These are phyloP conservation scores for Russula griseocarnosa DNA, from an alignment of 768 basidiomycete species.

Conservation along the genomic window DNA sequence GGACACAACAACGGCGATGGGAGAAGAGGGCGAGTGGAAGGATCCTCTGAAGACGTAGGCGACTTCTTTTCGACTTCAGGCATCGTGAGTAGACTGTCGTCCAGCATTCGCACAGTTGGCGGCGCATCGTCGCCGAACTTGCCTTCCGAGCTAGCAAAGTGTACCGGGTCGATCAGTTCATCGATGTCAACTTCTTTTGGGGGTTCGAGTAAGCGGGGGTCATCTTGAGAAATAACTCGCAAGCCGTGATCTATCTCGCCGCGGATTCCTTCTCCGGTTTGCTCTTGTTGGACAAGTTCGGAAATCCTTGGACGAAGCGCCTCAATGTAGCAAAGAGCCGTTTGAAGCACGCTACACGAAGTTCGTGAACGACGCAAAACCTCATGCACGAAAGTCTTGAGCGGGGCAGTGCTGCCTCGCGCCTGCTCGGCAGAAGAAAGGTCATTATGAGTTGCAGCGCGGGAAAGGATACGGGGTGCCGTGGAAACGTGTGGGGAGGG, in stretches of 20 bases:
- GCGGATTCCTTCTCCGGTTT: conserved; percentile 41
- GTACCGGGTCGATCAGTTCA: conserved; percentile 19
- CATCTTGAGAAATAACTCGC: conserved; percentile 43
- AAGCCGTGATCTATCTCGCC: conserved; percentile 42
- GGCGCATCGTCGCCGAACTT: conserved; percentile 10
- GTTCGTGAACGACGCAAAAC: conserved; percentile 84
- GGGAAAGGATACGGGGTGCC: conserved; percentile 27
- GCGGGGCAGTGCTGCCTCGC: conserved; percentile 46
- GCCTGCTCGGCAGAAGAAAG: conserved; percentile 27
- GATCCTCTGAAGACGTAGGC: conserved; percentile 26
- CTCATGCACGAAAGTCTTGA: conserved; percentile 82
- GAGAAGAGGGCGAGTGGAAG: conserved; percentile 43
- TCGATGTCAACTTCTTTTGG: conserved; percentile 37
- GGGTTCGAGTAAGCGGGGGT: conserved; percentile 34
- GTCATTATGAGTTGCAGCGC: conserved; percentile 32
- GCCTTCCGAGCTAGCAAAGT: conserved; percentile 13
- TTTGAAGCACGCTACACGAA: conserved; percentile 77
- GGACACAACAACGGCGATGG: conserved; percentile 85
- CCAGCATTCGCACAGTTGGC: conserved; percentile 22
- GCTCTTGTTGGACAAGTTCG: conserved; percentile 53
- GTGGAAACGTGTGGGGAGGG: conserved; percentile 34
- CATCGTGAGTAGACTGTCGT: conserved; percentile 16
- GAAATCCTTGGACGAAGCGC: conserved; percentile 71
- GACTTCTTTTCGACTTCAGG: conserved; percentile 26
- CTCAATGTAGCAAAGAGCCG: conserved; percentile 84